These are phyloP conservation scores for Phalaenopsis aphrodite DNA, from an alignment of 106 monocot species.

Conservation along the genomic window DNA sequence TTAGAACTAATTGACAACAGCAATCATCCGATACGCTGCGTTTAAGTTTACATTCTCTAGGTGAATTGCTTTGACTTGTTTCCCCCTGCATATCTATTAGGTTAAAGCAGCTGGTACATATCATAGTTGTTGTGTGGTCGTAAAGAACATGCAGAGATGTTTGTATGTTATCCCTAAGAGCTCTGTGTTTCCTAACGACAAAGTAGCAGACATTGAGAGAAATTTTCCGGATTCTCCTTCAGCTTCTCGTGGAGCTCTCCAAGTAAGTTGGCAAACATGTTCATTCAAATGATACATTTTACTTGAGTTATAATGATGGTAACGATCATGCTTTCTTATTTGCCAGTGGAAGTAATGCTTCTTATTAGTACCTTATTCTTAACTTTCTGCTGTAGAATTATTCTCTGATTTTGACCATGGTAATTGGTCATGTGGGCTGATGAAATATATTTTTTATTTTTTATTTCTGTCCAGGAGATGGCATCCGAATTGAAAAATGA, in stretches of 20 bases:
- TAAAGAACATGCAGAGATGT: constrained; percentile 94
- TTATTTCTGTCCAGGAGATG: constrained; percentile 50
- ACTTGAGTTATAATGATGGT: neutral
- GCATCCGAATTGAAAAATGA: constrained; percentile 72
- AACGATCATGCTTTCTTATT: neutral
- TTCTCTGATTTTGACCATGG: neutral
- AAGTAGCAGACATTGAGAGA: constrained; percentile 34
- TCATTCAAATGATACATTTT: neutral
- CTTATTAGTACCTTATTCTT: neutral
- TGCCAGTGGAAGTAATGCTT: neutral
- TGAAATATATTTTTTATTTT: neutral
- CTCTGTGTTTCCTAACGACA: constrained; percentile 47
- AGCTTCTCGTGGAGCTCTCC: constrained; percentile 51
- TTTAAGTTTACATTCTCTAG: neutral
- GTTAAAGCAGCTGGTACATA: constrained; percentile 63
- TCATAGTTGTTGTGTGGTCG: constrained; percentile 86
- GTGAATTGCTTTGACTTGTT: constrained; percentile 4
- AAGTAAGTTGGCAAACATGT: constrained; percentile 30
- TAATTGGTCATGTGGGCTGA: neutral
- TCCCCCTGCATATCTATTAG: constrained; percentile 23
- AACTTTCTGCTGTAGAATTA: neutral
- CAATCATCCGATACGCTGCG: neutral
- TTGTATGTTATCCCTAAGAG: constrained; percentile 76
- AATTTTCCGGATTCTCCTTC: constrained; percentile 22
- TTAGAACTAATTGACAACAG: neutral